A percentile compares a stretch with the other conserved stretches of the same genome.
phyloP scores from a whole-genome alignment of 305 asterid species.

The Fraxinus baroniana region DNA sequence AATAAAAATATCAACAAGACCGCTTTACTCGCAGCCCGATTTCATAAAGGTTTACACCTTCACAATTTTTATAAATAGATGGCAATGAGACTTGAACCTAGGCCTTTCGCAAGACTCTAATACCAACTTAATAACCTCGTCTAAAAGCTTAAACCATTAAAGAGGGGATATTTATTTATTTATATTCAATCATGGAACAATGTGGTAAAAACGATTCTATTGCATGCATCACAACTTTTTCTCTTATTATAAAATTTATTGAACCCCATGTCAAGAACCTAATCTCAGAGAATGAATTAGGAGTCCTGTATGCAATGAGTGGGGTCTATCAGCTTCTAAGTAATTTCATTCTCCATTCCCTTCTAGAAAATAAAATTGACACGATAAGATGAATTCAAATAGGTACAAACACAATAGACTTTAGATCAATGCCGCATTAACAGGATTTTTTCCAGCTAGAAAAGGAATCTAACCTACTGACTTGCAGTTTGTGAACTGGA shows the following conservation, averaged over 20 bases:
- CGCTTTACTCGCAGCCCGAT: neutral
- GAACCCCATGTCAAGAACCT: neutral
- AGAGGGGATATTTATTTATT: neutral
- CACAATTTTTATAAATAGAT: neutral
- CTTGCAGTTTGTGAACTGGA: neutral
- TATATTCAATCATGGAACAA: neutral
- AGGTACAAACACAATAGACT: neutral
- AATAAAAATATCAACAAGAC: neutral
- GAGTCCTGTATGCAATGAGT: neutral
- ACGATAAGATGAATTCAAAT: neutral
- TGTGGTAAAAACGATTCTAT: neutral
- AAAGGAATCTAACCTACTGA: neutral
- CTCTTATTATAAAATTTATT: neutral
- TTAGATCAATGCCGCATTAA: neutral
- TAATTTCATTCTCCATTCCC: neutral
- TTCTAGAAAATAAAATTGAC: neutral
- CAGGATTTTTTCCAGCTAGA: neutral
- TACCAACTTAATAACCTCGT: neutral
- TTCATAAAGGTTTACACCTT: neutral
- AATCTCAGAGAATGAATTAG: neutral
- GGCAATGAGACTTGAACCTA: neutral
- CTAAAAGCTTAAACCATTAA: neutral
- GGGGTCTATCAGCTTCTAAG: neutral
- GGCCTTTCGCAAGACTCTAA: neutral
- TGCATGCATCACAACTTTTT: neutral